Percentiles rank a stretch among this genome's conserved stretches.
phyloP scores from a whole-genome alignment of 2,329 filamentous ascomycete genomes.

The Saccharata proteae region DNA sequence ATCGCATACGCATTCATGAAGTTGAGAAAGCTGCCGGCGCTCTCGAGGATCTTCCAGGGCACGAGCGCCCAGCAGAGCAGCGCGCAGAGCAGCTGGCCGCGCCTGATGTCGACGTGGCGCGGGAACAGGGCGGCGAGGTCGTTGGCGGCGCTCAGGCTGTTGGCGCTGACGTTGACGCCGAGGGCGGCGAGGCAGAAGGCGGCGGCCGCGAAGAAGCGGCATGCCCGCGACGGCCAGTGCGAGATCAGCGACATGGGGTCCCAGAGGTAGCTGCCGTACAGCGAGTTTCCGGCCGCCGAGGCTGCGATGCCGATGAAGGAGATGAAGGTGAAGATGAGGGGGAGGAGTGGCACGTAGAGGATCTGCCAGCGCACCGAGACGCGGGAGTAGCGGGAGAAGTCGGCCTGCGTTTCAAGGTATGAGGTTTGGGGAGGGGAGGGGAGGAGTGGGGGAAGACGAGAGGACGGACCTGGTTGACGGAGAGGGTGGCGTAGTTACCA shows the following conservation, averaged over 20 bases:
- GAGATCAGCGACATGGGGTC: constrained; percentile 29
- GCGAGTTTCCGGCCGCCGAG: constrained; percentile 41
- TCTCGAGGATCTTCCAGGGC: constrained; percentile 35
- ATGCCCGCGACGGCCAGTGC: constrained; percentile 26
- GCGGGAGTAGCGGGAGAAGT: constrained; percentile 44
- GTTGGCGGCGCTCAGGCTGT: constrained; percentile 41
- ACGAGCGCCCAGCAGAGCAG: constrained; percentile 32
- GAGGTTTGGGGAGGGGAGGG: constrained; percentile 7
- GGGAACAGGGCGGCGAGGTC: constrained; percentile 42
- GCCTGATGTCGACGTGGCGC: constrained; percentile 39
- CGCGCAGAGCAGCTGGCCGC: constrained; percentile 35
- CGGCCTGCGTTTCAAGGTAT: too few species aligned
- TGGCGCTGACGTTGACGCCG: constrained; percentile 42
- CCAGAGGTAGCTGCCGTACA: constrained; percentile 37
- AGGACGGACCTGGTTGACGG: constrained; percentile 38
- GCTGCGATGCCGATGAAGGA: constrained; percentile 47
- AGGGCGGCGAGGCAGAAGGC: constrained; percentile 38
- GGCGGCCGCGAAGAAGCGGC: constrained; percentile 29
- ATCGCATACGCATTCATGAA: constrained; percentile 57
- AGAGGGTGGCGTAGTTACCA: constrained; percentile 39
- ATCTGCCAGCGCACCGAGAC: constrained; percentile 37
- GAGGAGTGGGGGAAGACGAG: constrained; percentile 17
- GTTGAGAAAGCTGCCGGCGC: constrained; percentile 32
- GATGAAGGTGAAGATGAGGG: constrained; percentile 42
- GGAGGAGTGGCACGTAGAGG: constrained; percentile 39